These are phyloP conservation scores for Telfairia occidentalis DNA, from an alignment of 331 rosid species.

Conservation along the genomic window DNA sequence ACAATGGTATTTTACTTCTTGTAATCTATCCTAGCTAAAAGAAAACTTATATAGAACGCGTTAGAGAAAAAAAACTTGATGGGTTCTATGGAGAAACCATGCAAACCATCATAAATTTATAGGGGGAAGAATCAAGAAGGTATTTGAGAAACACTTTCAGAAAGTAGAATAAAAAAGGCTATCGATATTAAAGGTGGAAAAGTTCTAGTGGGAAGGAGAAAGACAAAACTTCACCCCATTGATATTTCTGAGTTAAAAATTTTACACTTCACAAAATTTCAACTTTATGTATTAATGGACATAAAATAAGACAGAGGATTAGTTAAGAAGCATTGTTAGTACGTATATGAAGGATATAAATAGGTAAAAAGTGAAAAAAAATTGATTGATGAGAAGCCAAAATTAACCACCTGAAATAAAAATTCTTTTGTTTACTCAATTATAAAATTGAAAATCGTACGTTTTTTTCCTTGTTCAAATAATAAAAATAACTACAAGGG, in stretches of 20 bases:
- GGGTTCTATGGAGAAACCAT: slow-evolving; percentile 4
- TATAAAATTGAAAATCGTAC: too few relatives aligned
- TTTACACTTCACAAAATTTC: neutral
- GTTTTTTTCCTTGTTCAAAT: too few relatives aligned
- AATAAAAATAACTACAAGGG: too few relatives aligned
- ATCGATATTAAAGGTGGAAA: neutral
- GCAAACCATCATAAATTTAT: neutral
- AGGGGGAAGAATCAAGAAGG: neutral
- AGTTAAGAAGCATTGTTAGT: neutral
- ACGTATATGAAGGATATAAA: neutral
- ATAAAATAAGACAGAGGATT: neutral
- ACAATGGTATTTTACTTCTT: neutral
- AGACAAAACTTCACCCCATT: neutral
- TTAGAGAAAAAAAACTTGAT: neutral
- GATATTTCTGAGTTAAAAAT: neutral
- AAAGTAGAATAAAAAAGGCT: neutral
- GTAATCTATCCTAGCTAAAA: neutral
- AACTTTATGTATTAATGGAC: neutral
- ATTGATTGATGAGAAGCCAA: neutral
- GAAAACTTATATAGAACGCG: neutral
- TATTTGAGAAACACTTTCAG: neutral
- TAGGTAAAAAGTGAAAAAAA: neutral
- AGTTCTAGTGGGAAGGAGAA: neutral
- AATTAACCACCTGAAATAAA: neutral
- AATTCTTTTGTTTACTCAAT: too few relatives aligned